Conservation (phyloP, 129 eudicot species). For the Flaveria sonorensis region DNA sequence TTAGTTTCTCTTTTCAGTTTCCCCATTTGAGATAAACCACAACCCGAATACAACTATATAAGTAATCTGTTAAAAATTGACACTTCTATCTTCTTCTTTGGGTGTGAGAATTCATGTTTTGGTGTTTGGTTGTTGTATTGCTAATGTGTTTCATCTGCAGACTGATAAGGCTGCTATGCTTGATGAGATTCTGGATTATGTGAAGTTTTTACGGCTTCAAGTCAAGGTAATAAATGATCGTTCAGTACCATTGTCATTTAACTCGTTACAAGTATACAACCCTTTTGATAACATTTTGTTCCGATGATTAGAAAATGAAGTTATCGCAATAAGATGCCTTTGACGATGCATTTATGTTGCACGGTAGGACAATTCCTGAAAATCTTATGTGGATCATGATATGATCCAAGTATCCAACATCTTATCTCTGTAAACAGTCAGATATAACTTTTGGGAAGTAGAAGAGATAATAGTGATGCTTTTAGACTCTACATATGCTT, state of each 20-base stretch:
- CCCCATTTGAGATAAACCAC: neutral
- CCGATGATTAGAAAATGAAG: neutral
- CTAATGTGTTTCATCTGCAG: conserved; percentile 46
- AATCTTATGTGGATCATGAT: neutral
- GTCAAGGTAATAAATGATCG: conserved; percentile 64
- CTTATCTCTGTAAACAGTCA: neutral
- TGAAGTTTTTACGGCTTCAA: conserved; percentile 90
- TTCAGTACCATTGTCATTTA: neutral
- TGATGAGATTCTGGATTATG: conserved; percentile 93
- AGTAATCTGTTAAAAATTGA: neutral
- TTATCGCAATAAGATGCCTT: neutral
- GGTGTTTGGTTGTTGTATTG: conserved; percentile 16
- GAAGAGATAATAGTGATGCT: neutral
- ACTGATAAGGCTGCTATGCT: conserved; percentile 98
- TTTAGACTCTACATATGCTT: neutral
- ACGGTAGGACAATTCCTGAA: neutral
- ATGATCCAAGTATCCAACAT: neutral
- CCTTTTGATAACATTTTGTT: neutral
- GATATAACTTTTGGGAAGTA: neutral
- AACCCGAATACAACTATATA: neutral
- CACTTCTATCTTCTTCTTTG: neutral
- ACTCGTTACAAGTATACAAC: neutral
- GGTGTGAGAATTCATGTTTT: conserved; percentile 2
- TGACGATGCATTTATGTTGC: neutral
- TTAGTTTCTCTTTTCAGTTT: neutral